Evolutionary conservation across 371 early-diverging fungal species (phyloP).

Genomic region (Rhizopus sp.): DNA sequence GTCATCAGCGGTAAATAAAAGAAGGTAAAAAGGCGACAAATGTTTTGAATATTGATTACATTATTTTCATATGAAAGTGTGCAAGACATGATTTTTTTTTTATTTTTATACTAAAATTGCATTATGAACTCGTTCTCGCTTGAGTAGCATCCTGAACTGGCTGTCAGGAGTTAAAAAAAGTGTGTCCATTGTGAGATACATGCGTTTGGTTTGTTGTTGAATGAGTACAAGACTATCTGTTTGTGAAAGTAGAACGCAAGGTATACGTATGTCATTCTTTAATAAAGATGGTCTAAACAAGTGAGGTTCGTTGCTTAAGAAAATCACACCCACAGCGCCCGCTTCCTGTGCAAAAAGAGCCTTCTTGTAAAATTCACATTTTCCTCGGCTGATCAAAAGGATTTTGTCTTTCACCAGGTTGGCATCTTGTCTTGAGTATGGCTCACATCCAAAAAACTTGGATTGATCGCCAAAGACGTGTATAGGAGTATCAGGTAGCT

Average conservation of each 20-base stretch:
- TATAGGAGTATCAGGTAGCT: neutral
- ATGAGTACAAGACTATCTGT: slow-evolving; percentile 5
- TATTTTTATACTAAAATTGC: neutral
- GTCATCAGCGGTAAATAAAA: too few species aligned
- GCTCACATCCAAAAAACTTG: slow-evolving; percentile 40
- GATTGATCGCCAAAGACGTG: slow-evolving; percentile 28
- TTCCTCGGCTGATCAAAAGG: slow-evolving; percentile 49
- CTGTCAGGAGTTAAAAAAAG: slow-evolving; percentile 7
- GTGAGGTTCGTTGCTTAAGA: slow-evolving; percentile 20
- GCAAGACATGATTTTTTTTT: neutral
- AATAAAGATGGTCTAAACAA: neutral
- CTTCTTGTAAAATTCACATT: slow-evolving; percentile 52
- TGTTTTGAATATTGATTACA: too few species aligned
- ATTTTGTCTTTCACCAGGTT: slow-evolving; percentile 31
- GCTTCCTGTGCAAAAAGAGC: slow-evolving; percentile 48
- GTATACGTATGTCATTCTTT: slow-evolving; percentile 1
- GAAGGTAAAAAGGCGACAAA: too few species aligned
- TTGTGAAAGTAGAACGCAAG: slow-evolving; percentile 7
- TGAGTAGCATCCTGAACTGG: neutral
- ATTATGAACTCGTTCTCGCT: slow-evolving; percentile 3
- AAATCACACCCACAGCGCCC: slow-evolving; percentile 50
- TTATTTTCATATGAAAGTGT: neutral
- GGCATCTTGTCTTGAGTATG: slow-evolving; percentile 24
- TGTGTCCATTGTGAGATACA: neutral
- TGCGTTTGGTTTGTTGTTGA: neutral